Evolutionary conservation across 2,329 filamentous ascomycete species (phyloP).

Genomic region (Cyanodermella asteris): DNA sequence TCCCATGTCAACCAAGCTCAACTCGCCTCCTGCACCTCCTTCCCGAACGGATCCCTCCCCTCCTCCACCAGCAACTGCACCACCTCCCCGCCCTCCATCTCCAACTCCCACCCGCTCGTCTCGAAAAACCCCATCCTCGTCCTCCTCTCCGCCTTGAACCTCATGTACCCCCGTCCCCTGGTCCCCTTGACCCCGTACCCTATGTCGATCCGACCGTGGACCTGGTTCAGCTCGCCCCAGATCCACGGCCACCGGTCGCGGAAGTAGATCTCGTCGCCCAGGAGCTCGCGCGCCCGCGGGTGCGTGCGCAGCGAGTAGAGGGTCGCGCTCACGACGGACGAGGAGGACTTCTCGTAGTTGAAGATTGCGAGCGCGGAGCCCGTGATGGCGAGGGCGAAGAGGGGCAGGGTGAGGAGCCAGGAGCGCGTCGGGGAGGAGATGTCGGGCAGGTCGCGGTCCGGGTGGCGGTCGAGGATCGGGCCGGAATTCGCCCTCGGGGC

Average conservation of each 20-base stretch:
- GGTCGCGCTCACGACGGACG: conserved; percentile 63
- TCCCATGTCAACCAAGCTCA: conserved; percentile 8
- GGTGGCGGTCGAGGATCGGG: conserved; percentile 41
- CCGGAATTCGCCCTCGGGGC: conserved; percentile 9
- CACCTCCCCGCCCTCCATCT: conserved; percentile 40
- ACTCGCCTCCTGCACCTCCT: conserved; percentile 22
- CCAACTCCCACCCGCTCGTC: conserved; percentile 77
- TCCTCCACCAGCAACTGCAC: conserved; percentile 58
- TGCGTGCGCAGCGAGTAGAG: conserved; percentile 82
- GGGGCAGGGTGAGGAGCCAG: conserved; percentile 54
- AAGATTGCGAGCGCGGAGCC: conserved; percentile 68
- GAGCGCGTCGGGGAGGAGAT: conserved; percentile 26
- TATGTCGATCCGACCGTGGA: conserved; percentile 80
- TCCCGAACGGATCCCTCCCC: conserved; percentile 45
- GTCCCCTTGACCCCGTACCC: conserved; percentile 69
- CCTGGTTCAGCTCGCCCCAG: conserved; percentile 70
- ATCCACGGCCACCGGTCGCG: conserved; percentile 63
- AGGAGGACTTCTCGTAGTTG: conserved; percentile 97
- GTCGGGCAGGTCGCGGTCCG: conserved; percentile 44
- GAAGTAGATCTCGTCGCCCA: conserved; percentile 80
- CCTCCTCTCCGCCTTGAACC: conserved; percentile 55
- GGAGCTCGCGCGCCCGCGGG: conserved; percentile 45
- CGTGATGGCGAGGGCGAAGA: conserved; percentile 55
- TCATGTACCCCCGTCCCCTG: conserved; percentile 47
- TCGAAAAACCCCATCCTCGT: conserved; percentile 49